phyloP scores from a whole-genome alignment of 345 rosid genomes.

The Cardamine resedifolia region DNA sequence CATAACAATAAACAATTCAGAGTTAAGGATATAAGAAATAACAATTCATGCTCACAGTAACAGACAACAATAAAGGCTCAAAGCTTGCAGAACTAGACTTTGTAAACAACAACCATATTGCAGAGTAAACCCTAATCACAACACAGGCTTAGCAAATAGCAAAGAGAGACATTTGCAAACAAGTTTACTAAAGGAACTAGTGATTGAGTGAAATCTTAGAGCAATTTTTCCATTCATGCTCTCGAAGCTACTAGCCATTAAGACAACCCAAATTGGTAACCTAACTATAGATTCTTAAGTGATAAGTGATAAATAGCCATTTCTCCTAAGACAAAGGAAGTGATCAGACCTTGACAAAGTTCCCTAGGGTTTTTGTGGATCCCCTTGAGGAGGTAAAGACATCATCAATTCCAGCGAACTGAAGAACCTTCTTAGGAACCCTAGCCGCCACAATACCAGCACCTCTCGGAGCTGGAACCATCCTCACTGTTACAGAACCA shows the following conservation, averaged over 20 bases:
- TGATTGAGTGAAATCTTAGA: background rate
- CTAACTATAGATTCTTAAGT: background rate
- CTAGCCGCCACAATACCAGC: slow-evolving; percentile 75
- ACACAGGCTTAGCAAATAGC: background rate
- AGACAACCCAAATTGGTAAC: background rate
- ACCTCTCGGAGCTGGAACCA: slow-evolving; percentile 80
- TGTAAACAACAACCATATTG: no score
- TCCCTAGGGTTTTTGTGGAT: slow-evolving; percentile 69
- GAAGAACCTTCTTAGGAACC: slow-evolving; percentile 72
- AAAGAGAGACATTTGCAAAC: background rate
- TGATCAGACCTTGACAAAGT: slow-evolving; percentile 59
- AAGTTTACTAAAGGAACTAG: background rate
- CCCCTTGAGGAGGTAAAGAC: slow-evolving; percentile 70
- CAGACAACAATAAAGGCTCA: background rate
- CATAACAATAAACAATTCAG: no score
- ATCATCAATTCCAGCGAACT: slow-evolving; percentile 69
- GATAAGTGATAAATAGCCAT: no score
- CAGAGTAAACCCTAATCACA: background rate
- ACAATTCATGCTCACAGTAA: background rate
- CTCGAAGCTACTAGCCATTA: background rate
- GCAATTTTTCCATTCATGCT: background rate
- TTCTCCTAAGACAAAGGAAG: background rate
- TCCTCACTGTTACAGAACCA: slow-evolving; percentile 65
- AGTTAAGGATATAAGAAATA: no score
- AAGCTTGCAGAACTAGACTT: background rate